Base-by-base conservation (phyloP, 805 yeast species). In the Candida verbasci region DNA sequence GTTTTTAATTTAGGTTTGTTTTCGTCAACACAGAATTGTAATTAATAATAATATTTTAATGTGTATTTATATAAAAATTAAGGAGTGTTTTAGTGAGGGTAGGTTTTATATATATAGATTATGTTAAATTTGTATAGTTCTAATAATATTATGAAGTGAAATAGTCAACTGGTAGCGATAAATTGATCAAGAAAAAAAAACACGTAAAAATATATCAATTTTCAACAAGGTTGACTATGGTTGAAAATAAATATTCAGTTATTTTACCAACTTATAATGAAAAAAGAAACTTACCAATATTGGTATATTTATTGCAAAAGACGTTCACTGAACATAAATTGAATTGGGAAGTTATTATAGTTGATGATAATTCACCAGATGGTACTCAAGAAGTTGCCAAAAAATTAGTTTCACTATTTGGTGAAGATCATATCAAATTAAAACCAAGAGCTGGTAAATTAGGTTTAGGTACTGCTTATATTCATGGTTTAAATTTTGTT, bases 261-360 rank as follows among this genome's bases (percentile, higher is more conserved):
- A 82, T 82, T 47, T 65, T 82, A 37, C 91, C 91, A 27, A 82
- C 91, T 2, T 82, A 82, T 55, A 83, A 83, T 65, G 91, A 82
- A 64, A 74, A 74, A 54, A 74, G 72, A 45, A 65, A 63, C 55
- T 52, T 68, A 43, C 91, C 91, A 14, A 81, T 82, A 46, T 74
- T 82, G 40, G 68, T 79, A 14, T 82, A 83, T 65, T 70, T 82
- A 38, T 63, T 82, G 44, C 82, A 83, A 45, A 76, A 80, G 57
- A 80, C 83, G 12, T 82, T 82, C 67, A 63, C 65, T 33, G 74
- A 68, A 43, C 58, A 71, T 55, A 66, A 72, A 23, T 56, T 82
- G 38, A 70, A 78, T 55, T 82, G 91, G 91, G 91, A 82, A 56
- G 75, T 83, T 15, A 62, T 82, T 39, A 81, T 82, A 53, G 89